phyloP scores from a whole-genome alignment of 306 rosid genomes.

The Pterocarpus santalinus region DNA sequence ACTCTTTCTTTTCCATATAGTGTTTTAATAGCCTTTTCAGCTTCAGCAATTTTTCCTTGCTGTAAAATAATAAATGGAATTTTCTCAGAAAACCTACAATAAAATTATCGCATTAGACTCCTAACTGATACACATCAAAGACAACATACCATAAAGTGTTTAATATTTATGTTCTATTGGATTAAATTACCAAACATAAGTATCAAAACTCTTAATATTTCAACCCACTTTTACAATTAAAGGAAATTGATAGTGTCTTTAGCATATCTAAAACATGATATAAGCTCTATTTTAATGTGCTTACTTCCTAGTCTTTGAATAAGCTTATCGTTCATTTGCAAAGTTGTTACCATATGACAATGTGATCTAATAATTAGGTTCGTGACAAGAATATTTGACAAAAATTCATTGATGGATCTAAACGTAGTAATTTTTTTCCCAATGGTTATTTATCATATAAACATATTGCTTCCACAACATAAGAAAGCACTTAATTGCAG shows the following conservation, averaged over 20 bases:
- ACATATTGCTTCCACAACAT: constrained; percentile 28
- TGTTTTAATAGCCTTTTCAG: constrained; percentile 79
- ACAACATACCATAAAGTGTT: neutral
- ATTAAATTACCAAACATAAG: constrained; percentile 15
- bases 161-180: constrained; percentile 14
- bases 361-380: constrained; percentile 1
- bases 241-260: neutral
- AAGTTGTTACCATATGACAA: constrained; percentile 2
- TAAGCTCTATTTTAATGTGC: constrained; percentile 5
- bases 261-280: neutral
- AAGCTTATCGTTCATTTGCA: neutral
- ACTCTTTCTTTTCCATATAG: constrained; percentile 90
- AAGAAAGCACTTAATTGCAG: constrained; percentile 31
- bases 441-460: constrained; percentile 6
- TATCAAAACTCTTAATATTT: constrained; percentile 3
- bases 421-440: neutral
- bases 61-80: constrained; percentile 52
- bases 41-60: constrained; percentile 88
- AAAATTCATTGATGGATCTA: constrained; percentile 17
- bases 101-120: constrained; percentile 26
- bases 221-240: constrained; percentile 3
- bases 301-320: neutral
- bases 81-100: constrained; percentile 40
- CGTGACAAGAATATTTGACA: constrained; percentile 7
- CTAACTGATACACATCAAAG: constrained; percentile 17